Base-by-base conservation (phyloP, 257 asterid species). In the Striga asiatica region DNA sequence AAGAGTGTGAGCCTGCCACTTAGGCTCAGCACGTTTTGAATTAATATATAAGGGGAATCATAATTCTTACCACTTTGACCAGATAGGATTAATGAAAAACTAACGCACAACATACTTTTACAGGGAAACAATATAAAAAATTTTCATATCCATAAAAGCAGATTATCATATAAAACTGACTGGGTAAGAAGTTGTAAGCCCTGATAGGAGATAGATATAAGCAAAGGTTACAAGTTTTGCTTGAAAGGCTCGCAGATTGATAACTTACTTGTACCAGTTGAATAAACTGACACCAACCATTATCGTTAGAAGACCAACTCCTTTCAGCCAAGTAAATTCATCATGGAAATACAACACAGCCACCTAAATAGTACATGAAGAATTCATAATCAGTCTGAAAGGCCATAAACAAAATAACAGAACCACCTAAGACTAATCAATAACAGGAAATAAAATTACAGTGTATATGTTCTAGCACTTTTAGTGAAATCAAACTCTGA, bases 181-280 rank as follows among this genome's bases (percentile, higher is more conserved):
- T 14, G 55, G 53, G 52, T 31, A 22, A 12, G 37, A 9, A 45
- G 34, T 8, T 17, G 43, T 22, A 18, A 45, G 25, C 11, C 29
- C 23, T 41, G 20, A 23, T 12, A 49, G 27, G 31, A 32, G 32
- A 59, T 5, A 3, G 20, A 35, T 47, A 61, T 50, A 38, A 31
- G 14, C 6, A 58, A 59, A 17, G 50, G n/a, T n/a, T n/a, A n/a
- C 22, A 28, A 23, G 51, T 41, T 27, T 48, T 39, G 50, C 64
- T 32, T 10, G 11, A 23, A 34, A 12, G 46, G 62, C 45, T 49
- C 14, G 68, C 39, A 59, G 66, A n/a, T 49, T 22, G 58, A 58
- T 63, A 34, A 92, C 99, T 84, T 82, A 92, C 99, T 92, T 92
- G 95, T 88, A 92, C 99, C 86, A 88, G 71, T 92, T 92, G 62